phyloP scores from a whole-genome alignment of 257 asterid genomes.

The Solanum chmielewskii region DNA sequence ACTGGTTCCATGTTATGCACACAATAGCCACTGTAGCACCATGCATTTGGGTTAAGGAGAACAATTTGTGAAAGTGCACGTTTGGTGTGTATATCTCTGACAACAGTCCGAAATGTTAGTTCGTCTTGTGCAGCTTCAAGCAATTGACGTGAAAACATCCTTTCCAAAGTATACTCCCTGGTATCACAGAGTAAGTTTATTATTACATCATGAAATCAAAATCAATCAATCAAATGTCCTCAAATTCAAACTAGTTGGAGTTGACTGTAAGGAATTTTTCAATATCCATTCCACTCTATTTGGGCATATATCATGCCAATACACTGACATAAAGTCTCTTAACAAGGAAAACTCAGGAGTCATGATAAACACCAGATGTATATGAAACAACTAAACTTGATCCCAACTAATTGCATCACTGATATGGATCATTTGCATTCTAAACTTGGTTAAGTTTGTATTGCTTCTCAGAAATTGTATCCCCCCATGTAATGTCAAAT shows the following conservation, averaged over 20 bases:
- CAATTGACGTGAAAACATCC: constrained; percentile 67
- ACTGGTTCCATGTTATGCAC: constrained; percentile 27
- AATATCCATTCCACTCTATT: not conserved
- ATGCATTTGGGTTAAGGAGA: constrained; percentile 71
- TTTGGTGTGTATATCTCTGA: constrained; percentile 58
- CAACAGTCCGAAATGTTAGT: constrained; percentile 67
- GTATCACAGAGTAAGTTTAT: constrained; percentile 1
- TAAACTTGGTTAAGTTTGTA: not conserved
- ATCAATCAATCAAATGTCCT: not conserved
- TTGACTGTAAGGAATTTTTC: not conserved
- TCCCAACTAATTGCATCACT: not conserved
- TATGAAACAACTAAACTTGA: not conserved
- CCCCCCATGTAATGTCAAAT: not conserved
- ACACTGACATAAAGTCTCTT: not conserved
- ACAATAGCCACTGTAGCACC: constrained; percentile 56
- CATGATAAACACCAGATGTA: not conserved
- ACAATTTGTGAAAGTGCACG: constrained; percentile 52
- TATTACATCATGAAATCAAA: not conserved
- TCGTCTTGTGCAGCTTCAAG: constrained; percentile 82
- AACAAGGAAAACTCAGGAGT: not conserved
- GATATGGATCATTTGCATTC: not conserved
- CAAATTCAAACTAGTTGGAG: not conserved
- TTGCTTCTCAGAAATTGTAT: not conserved
- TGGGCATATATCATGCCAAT: not conserved
- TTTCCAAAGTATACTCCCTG: constrained; percentile 66